Evolutionary conservation across 2,329 filamentous ascomycete genomes (phyloP).

Genomic region (Penicillium hesseltinei): DNA sequence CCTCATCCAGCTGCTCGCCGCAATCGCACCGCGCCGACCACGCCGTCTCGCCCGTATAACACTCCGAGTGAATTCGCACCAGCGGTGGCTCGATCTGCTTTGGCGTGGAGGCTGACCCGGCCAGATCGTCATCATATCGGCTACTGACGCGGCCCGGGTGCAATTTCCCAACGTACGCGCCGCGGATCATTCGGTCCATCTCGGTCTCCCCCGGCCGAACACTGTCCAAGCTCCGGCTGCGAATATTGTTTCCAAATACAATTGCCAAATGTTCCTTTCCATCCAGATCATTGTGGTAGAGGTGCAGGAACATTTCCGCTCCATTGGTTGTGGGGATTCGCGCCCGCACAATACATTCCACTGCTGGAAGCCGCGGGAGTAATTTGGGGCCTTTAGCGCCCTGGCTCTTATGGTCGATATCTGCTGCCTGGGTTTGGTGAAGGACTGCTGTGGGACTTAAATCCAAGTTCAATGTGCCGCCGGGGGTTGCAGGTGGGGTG

Average conservation of each 20-base stretch:
- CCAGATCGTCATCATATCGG: slow-evolving; percentile 53
- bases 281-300: slow-evolving; percentile 90
- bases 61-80: slow-evolving; percentile 95
- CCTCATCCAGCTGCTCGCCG: slow-evolving; percentile 95
- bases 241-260: slow-evolving; percentile 85
- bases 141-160: slow-evolving; percentile 81
- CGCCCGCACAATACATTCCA: slow-evolving; percentile 92
- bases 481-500: slow-evolving; percentile 48
- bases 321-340: slow-evolving; percentile 90
- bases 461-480: slow-evolving; percentile 33
- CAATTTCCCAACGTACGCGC: slow-evolving; percentile 84
- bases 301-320: slow-evolving; percentile 93
- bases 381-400: slow-evolving; percentile 64
- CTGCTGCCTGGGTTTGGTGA: slow-evolving; percentile 30
- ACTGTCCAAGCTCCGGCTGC: slow-evolving; percentile 60
- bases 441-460: slow-evolving; percentile 30
- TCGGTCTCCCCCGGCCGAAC: slow-evolving; percentile 49
- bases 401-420: slow-evolving; percentile 26
- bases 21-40: slow-evolving; percentile 98
- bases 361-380: slow-evolving; percentile 72
- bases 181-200: slow-evolving; percentile 77
- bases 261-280: slow-evolving; percentile 96
- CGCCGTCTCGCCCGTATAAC: slow-evolving; percentile 96
- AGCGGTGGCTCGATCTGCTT: slow-evolving; percentile 57
- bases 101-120: slow-evolving; percentile 17